Base-by-base conservation (phyloP, 202 grass and related monocot species). In the Eragrostis tef region DNA sequence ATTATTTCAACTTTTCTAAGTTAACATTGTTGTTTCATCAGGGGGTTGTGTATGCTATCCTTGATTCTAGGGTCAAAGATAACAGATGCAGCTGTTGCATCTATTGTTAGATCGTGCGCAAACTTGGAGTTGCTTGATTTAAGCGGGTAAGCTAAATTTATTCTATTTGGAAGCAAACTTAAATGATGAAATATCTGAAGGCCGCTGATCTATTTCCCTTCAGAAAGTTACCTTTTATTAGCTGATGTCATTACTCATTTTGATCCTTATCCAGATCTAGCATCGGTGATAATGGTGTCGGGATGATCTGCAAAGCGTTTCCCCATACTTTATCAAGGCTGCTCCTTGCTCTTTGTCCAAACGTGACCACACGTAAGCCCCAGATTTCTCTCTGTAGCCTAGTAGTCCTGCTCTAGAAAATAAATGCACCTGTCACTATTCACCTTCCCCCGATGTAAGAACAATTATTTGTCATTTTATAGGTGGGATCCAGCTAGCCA, bases 121-220 rank as follows among this genome's bases (percentile, higher is more conserved):
- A 99, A 71, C 78, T 88, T 99, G 79, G 93, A 92, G 70, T 83
- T 99, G 67, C 90, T 99, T 88, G 92, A 99, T 88, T 90, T 99
- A 78, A 99, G 93, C 52, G 96, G 96, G 96, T 99, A 93, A 77
- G 74, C 39, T 82, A 47, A 29, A 77, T 68, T 83, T 56, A 19
- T 10, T 83, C n/a, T 54, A 45, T 70, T 67, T 47, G 9, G 24
- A 70, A 72, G 77, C 69, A 24, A 67, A 84, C 49, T 36, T 67
- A 75, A 88, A 17, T 74, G 29, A 48, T 68, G 2, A 19, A 65
- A 48, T 34, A 41, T 50, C 15, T 39, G 27, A 61, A 86, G 62
- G 17, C 20, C 86, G 25, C 29, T 61, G 31, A 69, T 73, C 53
- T 64, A 62, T 83, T 79, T 67, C 43, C 25, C 70, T 13, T 31